Evolutionary conservation across 495 filamentous ascomycete species (phyloP), one percentile per base, ranked within the genome.

Genomic region (Daldinia caldariorum): DNA sequence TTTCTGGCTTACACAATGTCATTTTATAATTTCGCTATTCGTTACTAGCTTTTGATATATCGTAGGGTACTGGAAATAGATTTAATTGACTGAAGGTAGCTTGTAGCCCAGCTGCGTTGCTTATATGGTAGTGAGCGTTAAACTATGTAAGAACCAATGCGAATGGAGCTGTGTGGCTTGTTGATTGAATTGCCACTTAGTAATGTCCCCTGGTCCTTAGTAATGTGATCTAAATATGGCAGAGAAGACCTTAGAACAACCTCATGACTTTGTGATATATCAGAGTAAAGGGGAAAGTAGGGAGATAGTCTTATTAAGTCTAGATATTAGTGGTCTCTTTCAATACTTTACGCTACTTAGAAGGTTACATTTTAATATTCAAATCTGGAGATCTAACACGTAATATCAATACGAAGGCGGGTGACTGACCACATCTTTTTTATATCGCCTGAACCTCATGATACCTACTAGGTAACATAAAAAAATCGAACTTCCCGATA

Each of bases 181-280:
- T 47, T 47, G 16, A 9, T 13, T 10, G 22, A 47, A 10, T 35
- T 10, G 18, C 0, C 43, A 47, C 43, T 47, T 18, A 47, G 43
- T 47, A 47, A 47, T 47, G 16, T 10, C 18, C 18, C 16, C 7
- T 47, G 18, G 18, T 9, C 43, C 43, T 47, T 22, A 47, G 43
- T 47, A 47, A 47, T 47, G 18, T 5, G 18, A 22, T 47, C 43
- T 47, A 47, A 47, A 47, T 47, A 47, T 22, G 43, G 16, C 22
- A 20, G 8, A 47, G 12, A 20, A 10, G 3, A 4, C 9, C 1
- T 13, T 4, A 22, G 16, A 22, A 47, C 43, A 9, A 22, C 43
- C 20, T 22, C 16, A 47, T 47, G 9, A 2, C 20, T 20, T 22
- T 22, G 3, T 22, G 20, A 47, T 47, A 10, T 47, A 47, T 47